Percentiles rank a stretch among this genome's conserved stretches.
phyloP scores from a whole-genome alignment of 1,284 basidiomycete species.

The Trametes versicolor region DNA sequence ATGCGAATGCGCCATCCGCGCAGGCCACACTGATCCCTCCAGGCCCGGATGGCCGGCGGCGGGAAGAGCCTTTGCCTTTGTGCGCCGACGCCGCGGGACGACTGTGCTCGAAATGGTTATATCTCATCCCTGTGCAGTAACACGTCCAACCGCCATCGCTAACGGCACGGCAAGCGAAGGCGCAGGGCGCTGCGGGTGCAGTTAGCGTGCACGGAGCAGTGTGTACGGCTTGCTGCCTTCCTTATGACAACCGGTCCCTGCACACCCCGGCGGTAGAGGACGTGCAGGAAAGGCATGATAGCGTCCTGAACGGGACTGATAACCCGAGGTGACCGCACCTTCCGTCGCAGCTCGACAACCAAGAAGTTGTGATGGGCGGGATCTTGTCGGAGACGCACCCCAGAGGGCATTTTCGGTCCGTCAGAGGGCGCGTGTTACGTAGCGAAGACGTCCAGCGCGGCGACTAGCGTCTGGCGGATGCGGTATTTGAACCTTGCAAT shows the following conservation, averaged over 20 bases:
- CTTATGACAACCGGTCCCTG: no score
- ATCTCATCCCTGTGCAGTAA: background rate
- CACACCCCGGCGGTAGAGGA: background rate
- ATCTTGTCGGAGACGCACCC: background rate
- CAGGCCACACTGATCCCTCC: background rate
- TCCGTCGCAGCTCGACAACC: background rate
- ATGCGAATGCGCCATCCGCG: constrained; percentile 5
- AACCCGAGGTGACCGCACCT: background rate
- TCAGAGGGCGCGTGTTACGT: background rate
- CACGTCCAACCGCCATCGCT: constrained; percentile 3
- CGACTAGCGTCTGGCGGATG: background rate
- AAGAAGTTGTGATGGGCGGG: background rate
- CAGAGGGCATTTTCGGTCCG: no score
- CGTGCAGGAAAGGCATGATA: constrained; percentile 6
- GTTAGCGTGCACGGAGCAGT: background rate
- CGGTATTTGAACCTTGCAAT: background rate
- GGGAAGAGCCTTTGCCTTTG: constrained; percentile 21
- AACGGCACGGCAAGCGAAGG: constrained; percentile 4
- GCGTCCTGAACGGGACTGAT: constrained; percentile 14
- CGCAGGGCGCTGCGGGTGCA: background rate
- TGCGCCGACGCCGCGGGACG: constrained; percentile 1
- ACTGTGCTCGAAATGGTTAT: constrained; percentile 8
- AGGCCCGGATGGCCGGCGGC: constrained; percentile 4
- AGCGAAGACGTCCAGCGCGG: background rate
- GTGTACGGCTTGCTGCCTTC: background rate